A percentile compares a stretch with the other conserved stretches of the same genome.
Evolutionary conservation across 768 basidiomycete genomes (phyloP).

Genomic region (Leucocoprinus leucothites): DNA sequence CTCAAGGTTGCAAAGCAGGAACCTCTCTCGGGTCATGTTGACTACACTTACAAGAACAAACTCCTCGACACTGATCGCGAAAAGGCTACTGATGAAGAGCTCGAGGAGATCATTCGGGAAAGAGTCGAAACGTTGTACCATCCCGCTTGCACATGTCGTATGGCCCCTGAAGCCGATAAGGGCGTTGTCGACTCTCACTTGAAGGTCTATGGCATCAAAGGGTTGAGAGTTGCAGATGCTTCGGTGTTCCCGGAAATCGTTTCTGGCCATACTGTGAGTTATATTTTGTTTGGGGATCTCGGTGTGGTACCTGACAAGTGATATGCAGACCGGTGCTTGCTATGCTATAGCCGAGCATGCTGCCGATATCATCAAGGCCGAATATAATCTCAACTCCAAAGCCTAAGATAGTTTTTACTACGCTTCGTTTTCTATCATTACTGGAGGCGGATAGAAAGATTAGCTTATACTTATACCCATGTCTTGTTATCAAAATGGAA

Average conservation of each 20-base stretch:
- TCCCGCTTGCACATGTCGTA: constrained; percentile 41
- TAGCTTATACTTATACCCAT: background rate
- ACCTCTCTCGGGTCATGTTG: constrained; percentile 30
- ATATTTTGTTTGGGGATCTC: background rate
- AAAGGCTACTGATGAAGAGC: constrained; percentile 33
- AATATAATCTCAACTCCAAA: constrained; percentile 6
- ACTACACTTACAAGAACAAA: constrained; percentile 24
- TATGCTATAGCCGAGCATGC: constrained; percentile 28
- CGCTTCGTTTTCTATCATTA: too few relatives aligned
- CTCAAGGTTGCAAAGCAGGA: constrained; percentile 33
- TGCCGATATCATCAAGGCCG: constrained; percentile 28
- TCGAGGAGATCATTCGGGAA: constrained; percentile 34
- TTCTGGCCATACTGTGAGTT: constrained; percentile 15
- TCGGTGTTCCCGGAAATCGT: constrained; percentile 14
- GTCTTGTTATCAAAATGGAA: background rate
- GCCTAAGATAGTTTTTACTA: background rate
- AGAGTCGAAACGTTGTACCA: constrained; percentile 46
- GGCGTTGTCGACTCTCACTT: constrained; percentile 45
- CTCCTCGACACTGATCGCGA: constrained; percentile 34
- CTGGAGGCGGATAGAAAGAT: too few relatives aligned
- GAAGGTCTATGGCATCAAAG: constrained; percentile 41
- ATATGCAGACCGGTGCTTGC: constrained; percentile 24
- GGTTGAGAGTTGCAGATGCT: constrained; percentile 31
- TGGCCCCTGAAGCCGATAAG: constrained; percentile 35
- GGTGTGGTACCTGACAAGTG: background rate